Percentiles rank a stretch among this genome's conserved stretches.
Evolutionary conservation across 2,329 filamentous ascomycete genomes (phyloP).

Genomic region (Ramularia collo-cygni): DNA sequence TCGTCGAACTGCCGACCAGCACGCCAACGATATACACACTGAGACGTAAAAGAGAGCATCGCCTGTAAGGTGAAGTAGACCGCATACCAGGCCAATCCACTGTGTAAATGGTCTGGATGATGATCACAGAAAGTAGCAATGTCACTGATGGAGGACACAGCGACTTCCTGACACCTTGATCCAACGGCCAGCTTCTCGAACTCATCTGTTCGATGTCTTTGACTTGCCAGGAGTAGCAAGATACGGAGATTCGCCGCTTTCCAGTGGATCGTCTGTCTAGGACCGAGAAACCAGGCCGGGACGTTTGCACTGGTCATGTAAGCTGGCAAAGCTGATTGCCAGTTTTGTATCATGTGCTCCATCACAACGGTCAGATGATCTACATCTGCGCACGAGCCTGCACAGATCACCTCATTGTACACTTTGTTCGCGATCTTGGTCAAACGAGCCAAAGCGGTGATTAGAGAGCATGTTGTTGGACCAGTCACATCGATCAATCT

Average conservation of each 20-base stretch:
- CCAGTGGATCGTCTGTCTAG: constrained; percentile 17
- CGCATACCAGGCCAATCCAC: constrained; percentile 17
- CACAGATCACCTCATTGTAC: constrained; percentile 13
- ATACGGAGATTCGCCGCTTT: constrained; percentile 20
- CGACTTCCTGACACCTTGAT: constrained; percentile 11
- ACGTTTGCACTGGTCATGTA: constrained; percentile 15
- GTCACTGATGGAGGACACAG: constrained; percentile 9
- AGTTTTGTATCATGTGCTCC: constrained; percentile 17
- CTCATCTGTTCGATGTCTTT: constrained; percentile 11
- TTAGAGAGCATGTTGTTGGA: constrained; percentile 14
- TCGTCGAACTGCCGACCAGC: constrained; percentile 1
- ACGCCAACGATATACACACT: constrained; percentile 7
- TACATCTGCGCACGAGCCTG: constrained; percentile 8
- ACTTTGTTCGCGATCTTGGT: constrained; percentile 19
- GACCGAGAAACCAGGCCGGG: constrained; percentile 17
- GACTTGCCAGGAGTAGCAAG: constrained; percentile 13
- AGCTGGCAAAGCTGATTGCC: constrained; percentile 14
- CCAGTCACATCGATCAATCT: constrained; percentile 7
- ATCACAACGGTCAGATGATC: constrained; percentile 13
- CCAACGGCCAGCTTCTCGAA: constrained; percentile 14
- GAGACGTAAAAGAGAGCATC: constrained; percentile 9
- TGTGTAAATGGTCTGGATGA: constrained; percentile 9
- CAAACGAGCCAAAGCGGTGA: constrained; percentile 16
- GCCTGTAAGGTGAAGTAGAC: constrained; percentile 18
- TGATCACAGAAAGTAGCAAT: constrained; percentile 14